phyloP scores from a whole-genome alignment of 202 grass and related monocot species.

The Brachypodium distachyon region DNA sequence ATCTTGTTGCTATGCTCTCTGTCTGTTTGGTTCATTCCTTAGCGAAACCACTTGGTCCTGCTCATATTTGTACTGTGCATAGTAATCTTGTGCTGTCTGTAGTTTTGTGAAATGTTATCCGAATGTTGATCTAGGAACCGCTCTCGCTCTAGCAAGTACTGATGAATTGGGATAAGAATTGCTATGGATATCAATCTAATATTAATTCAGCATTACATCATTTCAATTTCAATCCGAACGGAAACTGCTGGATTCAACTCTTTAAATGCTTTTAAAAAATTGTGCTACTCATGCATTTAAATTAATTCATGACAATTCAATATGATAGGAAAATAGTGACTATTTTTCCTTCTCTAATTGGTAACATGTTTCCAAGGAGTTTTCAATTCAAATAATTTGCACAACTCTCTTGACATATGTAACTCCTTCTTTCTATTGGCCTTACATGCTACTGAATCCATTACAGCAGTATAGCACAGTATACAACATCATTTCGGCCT shows the following conservation, averaged over 20 bases:
- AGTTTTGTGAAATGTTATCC: background rate
- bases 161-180: background rate
- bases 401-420: background rate
- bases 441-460: background rate
- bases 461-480: background rate
- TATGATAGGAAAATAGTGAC: background rate
- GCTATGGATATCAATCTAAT: background rate
- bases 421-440: background rate
- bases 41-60: background rate
- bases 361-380: background rate
- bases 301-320: background rate
- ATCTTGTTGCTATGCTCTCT: background rate
- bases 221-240: constrained; percentile 4
- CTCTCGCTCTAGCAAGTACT: background rate
- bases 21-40: background rate
- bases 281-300: background rate
- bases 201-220: background rate
- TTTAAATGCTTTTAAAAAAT: background rate
- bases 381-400: background rate
- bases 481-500: background rate
- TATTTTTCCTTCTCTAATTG: background rate
- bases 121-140: background rate
- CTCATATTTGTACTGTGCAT: background rate
- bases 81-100: background rate
- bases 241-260: background rate